Percentiles rank a stretch among this genome's conserved stretches.
Evolutionary conservation across 1,284 basidiomycete species (phyloP).

Genomic region (Ustilago trichophora): DNA sequence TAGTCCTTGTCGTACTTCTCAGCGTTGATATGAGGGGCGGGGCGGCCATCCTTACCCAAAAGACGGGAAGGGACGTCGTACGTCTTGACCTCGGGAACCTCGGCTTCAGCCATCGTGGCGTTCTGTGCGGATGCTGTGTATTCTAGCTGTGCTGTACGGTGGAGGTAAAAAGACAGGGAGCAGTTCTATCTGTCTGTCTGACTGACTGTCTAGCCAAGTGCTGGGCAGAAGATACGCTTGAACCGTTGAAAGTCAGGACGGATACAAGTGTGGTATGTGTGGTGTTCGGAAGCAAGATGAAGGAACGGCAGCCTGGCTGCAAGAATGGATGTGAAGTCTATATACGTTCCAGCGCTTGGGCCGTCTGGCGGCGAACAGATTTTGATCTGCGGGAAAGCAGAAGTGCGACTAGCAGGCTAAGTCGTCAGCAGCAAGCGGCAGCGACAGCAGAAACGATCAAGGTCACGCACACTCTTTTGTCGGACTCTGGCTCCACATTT

Average conservation of each 20-base stretch:
- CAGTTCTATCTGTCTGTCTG: not conserved
- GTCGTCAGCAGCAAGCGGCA: not conserved
- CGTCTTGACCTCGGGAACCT: constrained; percentile 40
- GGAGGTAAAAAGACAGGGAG: not conserved
- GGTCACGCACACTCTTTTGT: too few species aligned
- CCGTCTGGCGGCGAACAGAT: not conserved
- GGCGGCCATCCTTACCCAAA: constrained; percentile 50
- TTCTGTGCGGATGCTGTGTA: not conserved
- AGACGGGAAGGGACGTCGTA: constrained; percentile 56
- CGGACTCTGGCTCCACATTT: too few species aligned
- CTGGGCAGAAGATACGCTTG: too few species aligned
- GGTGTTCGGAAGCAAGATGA: not conserved
- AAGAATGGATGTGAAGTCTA: constrained; percentile 1
- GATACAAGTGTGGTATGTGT: constrained; percentile 1
- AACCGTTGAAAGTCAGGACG: not conserved
- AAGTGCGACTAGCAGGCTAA: not conserved
- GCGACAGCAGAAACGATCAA: too few species aligned
- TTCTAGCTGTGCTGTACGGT: not conserved
- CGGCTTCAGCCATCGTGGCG: constrained; percentile 36
- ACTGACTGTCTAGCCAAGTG: not conserved
- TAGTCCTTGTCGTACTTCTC: constrained; percentile 52
- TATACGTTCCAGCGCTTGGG: constrained; percentile 10
- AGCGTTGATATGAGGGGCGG: constrained; percentile 52
- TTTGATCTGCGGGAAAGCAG: not conserved
- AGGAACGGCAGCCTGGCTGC: too few species aligned